Conservation (phyloP, 805 yeast species). For the Hanseniaspora occidentalis region DNA sequence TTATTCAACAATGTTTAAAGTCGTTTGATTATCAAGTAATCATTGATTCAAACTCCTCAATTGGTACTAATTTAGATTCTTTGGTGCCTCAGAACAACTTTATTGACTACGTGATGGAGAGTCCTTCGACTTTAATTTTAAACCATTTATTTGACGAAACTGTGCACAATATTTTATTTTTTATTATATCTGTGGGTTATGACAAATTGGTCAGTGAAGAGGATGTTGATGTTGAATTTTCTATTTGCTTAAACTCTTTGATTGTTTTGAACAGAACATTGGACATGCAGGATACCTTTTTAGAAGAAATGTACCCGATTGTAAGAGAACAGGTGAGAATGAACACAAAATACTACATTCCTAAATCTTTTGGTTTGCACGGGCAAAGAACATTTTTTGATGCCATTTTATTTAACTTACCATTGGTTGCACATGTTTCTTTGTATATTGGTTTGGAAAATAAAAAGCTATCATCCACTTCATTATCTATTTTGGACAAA, state of each 20-base stretch:
- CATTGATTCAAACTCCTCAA: slow-evolving; percentile 37
- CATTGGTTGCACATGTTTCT: slow-evolving; percentile 61
- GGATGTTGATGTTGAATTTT: slow-evolving; percentile 19
- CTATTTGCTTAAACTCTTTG: slow-evolving; percentile 21
- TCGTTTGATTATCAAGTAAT: slow-evolving; percentile 43
- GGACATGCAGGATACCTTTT: slow-evolving; percentile 44
- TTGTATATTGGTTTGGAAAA: slow-evolving; percentile 55
- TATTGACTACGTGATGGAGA: slow-evolving; percentile 41
- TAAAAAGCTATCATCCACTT: slow-evolving; percentile 34
- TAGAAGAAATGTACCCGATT: slow-evolving; percentile 29
- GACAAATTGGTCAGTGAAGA: slow-evolving; percentile 32
- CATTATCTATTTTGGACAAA: slow-evolving; percentile 40
- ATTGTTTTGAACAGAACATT: slow-evolving; percentile 34
- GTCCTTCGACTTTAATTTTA: slow-evolving; percentile 57
- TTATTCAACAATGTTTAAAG: slow-evolving; percentile 35
- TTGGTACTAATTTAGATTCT: slow-evolving; percentile 35
- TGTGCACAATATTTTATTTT: slow-evolving; percentile 43
- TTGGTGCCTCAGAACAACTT: slow-evolving; percentile 34
- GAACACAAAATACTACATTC: slow-evolving; percentile 14
- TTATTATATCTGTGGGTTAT: slow-evolving; percentile 43
- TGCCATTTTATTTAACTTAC: slow-evolving; percentile 56
- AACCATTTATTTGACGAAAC: slow-evolving; percentile 50
- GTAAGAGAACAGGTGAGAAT: slow-evolving; percentile 19
- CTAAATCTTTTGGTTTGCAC: slow-evolving; percentile 35
- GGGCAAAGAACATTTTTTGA: slow-evolving; percentile 58